A percentile compares a stretch with the other conserved stretches of the same genome.
phyloP scores from a whole-genome alignment of 768 basidiomycete species.

The Hypholoma fasciculare region DNA sequence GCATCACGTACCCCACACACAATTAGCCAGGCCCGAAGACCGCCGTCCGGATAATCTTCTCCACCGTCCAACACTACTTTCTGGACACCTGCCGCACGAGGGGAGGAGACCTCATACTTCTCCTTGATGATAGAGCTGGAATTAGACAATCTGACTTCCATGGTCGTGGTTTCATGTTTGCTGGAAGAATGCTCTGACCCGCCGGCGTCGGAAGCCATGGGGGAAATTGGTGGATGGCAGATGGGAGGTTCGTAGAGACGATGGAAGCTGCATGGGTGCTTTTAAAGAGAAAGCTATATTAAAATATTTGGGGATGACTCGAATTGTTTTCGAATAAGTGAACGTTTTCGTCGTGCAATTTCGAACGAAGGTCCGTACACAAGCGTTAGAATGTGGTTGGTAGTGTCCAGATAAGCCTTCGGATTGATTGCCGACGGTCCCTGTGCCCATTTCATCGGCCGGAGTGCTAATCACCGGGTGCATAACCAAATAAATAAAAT shows the following conservation, averaged over 20 bases:
- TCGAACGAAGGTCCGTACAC: neutral
- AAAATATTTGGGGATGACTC: neutral
- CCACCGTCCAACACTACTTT: conserved; percentile 5
- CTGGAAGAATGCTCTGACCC: neutral
- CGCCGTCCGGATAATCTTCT: conserved; percentile 44
- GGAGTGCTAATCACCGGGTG: neutral
- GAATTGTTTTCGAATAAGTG: neutral
- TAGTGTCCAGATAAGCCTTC: neutral
- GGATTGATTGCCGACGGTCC: neutral
- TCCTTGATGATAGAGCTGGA: neutral
- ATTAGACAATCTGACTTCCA: neutral
- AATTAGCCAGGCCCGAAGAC: conserved; percentile 43
- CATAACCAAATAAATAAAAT: too few species aligned
- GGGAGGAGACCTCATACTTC: neutral
- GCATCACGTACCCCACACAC: conserved; percentile 37
- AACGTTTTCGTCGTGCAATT: neutral
- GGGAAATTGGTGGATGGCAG: neutral
- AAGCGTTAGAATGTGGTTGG: neutral
- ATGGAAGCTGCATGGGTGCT: neutral
- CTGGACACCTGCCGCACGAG: neutral
- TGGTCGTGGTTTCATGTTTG: neutral
- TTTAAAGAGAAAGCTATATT: neutral
- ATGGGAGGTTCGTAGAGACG: neutral
- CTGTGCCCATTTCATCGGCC: neutral
- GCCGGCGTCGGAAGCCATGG: neutral